These are phyloP conservation scores for Cordyceps cateniannulata DNA, from an alignment of 2,329 filamentous ascomycete genomes.

Conservation along the genomic window DNA sequence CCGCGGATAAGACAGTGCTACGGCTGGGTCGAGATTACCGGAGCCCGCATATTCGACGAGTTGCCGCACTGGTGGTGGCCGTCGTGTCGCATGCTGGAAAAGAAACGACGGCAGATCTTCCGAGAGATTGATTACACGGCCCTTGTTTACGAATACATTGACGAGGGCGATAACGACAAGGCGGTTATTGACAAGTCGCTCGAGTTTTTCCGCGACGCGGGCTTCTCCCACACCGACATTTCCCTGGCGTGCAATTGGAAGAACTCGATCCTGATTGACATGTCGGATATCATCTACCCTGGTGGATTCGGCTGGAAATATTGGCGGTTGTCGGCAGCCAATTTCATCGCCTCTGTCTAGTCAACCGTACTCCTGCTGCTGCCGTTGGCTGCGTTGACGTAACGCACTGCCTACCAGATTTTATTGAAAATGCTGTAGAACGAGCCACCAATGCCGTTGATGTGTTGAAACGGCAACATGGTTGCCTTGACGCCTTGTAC, in stretches of 20 bases:
- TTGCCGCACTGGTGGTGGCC: not conserved
- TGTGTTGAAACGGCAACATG: too few relatives aligned
- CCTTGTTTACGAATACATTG: not conserved
- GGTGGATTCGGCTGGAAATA: not conserved
- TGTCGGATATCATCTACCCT: not conserved
- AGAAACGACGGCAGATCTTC: not conserved
- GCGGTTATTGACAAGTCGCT: not conserved
- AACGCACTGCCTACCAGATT: not conserved
- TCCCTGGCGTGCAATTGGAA: not conserved
- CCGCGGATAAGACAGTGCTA: not conserved
- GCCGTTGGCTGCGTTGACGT: not conserved
- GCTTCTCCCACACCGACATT: not conserved
- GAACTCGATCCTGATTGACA: not conserved
- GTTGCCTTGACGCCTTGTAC: too few relatives aligned
- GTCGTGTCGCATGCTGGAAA: not conserved
- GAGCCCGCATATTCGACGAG: not conserved
- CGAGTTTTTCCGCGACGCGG: not conserved
- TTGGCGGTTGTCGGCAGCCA: not conserved
- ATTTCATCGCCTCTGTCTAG: not conserved
- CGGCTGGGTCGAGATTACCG: not conserved
- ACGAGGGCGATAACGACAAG: not conserved
- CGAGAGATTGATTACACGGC: not conserved
- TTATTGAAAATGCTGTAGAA: too few relatives aligned
- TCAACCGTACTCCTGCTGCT: not conserved
- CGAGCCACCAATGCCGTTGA: too few relatives aligned